Conservation (phyloP, 192 early-diverging fungal species). For the Cladochytrium replicatum region DNA sequence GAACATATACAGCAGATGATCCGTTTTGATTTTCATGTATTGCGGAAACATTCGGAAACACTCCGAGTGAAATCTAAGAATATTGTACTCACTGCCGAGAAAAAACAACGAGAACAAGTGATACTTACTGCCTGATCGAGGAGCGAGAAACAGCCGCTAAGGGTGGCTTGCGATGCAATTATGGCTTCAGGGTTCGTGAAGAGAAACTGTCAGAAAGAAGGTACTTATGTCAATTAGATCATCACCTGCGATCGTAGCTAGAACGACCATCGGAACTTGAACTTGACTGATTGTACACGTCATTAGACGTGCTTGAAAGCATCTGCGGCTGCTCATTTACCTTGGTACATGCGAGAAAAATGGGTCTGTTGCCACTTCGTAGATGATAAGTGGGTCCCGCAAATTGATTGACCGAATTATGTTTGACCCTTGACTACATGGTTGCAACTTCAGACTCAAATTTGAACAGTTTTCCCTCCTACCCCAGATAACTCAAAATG, state of each 20-base stretch:
- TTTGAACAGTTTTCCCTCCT: conserved; percentile 2
- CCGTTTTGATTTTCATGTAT: conserved; percentile 25
- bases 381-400: not conserved
- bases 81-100: not conserved
- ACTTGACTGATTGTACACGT: conserved; percentile 10
- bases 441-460: not conserved
- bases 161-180: conserved; percentile 48
- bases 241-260: conserved; percentile 38
- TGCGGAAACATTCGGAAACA: conserved; percentile 35
- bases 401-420: conserved; percentile 9
- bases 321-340: conserved; percentile 6
- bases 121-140: conserved; percentile 35
- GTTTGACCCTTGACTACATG: conserved; percentile 7
- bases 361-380: conserved; percentile 17
- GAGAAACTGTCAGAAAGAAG: conserved; percentile 1
- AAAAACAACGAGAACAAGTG: not conserved
- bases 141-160: conserved; percentile 40
- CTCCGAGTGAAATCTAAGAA: conserved; percentile 33
- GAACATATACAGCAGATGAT: conserved; percentile 39
- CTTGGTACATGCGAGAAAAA: conserved; percentile 30
- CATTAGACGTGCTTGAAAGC: not conserved
- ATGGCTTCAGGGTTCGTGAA: conserved; percentile 23
- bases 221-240: conserved; percentile 1
- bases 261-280: conserved; percentile 35
- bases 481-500: conserved; percentile 38